phyloP scores from a whole-genome alignment of 257 asterid genomes.

The Lycium ferocissimum region DNA sequence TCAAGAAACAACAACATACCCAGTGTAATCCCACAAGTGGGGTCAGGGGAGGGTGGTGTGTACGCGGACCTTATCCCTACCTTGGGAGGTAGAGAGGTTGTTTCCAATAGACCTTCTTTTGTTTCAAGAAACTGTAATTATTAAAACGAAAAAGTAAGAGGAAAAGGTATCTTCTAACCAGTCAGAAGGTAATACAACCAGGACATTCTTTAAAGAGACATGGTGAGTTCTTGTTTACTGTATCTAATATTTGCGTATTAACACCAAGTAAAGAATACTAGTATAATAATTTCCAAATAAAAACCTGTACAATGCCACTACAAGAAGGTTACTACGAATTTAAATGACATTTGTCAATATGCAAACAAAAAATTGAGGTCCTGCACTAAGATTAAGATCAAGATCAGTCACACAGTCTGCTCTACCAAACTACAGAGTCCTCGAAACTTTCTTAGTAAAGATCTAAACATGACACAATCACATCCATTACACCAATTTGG shows the following conservation, averaged over 20 bases:
- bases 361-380: conserved; percentile 19
- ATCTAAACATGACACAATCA: not conserved
- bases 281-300: not conserved
- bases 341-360: not conserved
- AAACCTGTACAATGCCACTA: not conserved
- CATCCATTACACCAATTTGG: conserved; percentile 1
- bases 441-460: not conserved
- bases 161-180: not conserved
- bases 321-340: not conserved
- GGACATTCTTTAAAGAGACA: not conserved
- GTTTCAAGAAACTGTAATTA: conserved; percentile 10
- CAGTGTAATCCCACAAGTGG: too few relatives aligned
- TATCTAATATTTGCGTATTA: not conserved
- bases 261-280: not conserved
- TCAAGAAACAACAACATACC: not conserved
- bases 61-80: too few relatives aligned
- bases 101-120: not conserved
- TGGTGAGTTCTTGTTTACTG: conserved; percentile 9
- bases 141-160: not conserved
- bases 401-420: not conserved
- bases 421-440: not conserved
- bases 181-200: not conserved
- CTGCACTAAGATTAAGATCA: not conserved
- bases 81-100: too few relatives aligned
- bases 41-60: too few relatives aligned